A percentile compares a stretch with the other conserved stretches of the same genome.
Conservation (phyloP, 345 rosid species). For the Microcos paniculata region DNA sequence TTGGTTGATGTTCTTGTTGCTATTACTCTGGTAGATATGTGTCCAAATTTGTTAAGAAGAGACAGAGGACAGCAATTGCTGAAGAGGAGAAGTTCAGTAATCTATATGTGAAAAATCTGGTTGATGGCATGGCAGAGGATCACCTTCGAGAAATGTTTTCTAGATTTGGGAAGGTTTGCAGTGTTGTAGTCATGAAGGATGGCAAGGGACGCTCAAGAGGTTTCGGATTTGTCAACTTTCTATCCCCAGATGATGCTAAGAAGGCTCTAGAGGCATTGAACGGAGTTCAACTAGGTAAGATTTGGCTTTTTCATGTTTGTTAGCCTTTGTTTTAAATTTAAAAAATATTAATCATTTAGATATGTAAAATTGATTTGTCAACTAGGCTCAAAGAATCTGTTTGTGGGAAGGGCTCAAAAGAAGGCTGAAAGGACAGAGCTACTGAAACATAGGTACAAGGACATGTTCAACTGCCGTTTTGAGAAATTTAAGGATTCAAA, state of each 20-base stretch:
- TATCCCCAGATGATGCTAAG: constrained; percentile 54
- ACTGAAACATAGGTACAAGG: constrained; percentile 33
- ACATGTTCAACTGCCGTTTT: constrained; percentile 16
- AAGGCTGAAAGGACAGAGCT: constrained; percentile 59
- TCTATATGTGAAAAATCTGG: constrained; percentile 66
- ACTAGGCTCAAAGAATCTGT: constrained; percentile 49
- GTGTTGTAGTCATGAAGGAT: constrained; percentile 57
- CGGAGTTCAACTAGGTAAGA: constrained; percentile 41
- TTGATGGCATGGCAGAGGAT: constrained; percentile 44
- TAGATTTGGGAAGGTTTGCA: constrained; percentile 52
- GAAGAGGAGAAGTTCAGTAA: constrained; percentile 43
- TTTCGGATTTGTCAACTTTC: constrained; percentile 73
- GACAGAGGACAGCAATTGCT: constrained; percentile 35
- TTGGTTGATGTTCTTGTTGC: constrained; percentile 6
- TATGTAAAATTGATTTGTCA: neutral
- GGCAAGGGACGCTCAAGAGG: constrained; percentile 57
- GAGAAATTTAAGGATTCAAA: constrained; percentile 37
- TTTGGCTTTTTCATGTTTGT: neutral
- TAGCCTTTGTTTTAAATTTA: neutral
- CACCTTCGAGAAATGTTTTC: constrained; percentile 49
- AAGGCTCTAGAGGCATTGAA: constrained; percentile 52
- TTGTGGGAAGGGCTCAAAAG: constrained; percentile 63
- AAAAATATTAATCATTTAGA: neutral
- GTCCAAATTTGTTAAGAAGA: constrained; percentile 53
- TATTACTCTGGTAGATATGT: constrained; percentile 40